These are phyloP conservation scores for Boletus edulis DNA, from an alignment of 768 basidiomycete genomes.

Conservation along the genomic window DNA sequence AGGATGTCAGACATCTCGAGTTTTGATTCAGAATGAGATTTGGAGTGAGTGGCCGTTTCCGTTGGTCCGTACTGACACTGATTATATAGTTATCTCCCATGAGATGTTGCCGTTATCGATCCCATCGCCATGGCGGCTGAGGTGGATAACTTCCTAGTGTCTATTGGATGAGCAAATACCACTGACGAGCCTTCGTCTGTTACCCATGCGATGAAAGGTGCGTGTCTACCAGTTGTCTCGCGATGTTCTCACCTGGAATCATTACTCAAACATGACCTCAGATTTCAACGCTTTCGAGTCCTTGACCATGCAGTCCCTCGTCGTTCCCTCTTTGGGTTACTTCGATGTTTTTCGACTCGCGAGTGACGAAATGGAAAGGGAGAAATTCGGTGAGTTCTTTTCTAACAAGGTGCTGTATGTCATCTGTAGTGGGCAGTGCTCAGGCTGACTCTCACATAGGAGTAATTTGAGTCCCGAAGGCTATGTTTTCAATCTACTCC, in stretches of 20 bases:
- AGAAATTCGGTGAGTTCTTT: constrained; percentile 79
- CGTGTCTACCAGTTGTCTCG: background rate
- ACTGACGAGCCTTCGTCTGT: constrained; percentile 57
- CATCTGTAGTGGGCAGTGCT: constrained; percentile 33
- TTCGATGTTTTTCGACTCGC: constrained; percentile 63
- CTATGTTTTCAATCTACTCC: constrained; percentile 79
- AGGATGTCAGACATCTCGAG: constrained; percentile 91
- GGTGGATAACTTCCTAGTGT: constrained; percentile 63
- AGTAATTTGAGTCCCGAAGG: constrained; percentile 58
- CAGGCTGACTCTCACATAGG: constrained; percentile 63
- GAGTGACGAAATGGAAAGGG: constrained; percentile 69
- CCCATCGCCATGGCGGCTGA: constrained; percentile 60
- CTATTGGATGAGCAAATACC: constrained; percentile 57
- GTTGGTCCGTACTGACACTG: background rate
- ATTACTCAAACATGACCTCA: constrained; percentile 16
- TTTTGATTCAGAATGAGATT: constrained; percentile 62
- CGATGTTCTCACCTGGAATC: constrained; percentile 4
- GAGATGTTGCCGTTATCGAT: constrained; percentile 82
- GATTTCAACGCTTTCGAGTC: constrained; percentile 48
- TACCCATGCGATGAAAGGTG: constrained; percentile 37
- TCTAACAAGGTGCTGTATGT: constrained; percentile 65
- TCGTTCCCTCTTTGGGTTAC: constrained; percentile 79
- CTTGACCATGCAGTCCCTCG: constrained; percentile 84
- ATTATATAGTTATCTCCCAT: constrained; percentile 57
- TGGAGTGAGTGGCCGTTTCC: constrained; percentile 46